A percentile compares a stretch with the other conserved stretches of the same genome.
phyloP scores from a whole-genome alignment of 1,139 yeast species.

The Hyphopichia wangnamkhiaoensis region DNA sequence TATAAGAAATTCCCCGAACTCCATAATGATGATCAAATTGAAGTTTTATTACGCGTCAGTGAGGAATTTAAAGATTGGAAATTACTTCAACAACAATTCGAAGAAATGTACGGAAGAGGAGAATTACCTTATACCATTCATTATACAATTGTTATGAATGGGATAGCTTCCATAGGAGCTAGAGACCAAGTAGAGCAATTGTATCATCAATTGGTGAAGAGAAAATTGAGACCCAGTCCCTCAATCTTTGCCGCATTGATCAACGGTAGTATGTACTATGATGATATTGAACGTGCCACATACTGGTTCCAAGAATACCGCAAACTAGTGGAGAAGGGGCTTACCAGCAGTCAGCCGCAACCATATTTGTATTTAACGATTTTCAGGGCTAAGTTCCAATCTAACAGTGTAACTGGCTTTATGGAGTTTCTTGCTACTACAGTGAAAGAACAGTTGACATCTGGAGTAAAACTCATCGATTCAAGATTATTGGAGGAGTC shows the following conservation, averaged over 20 bases:
- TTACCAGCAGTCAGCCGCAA: constrained; percentile 32
- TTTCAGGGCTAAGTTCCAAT: constrained; percentile 38
- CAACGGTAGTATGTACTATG: constrained; percentile 42
- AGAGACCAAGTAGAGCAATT: constrained; percentile 53
- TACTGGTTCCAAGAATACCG: constrained; percentile 21
- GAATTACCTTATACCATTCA: constrained; percentile 57
- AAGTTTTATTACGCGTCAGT: constrained; percentile 47
- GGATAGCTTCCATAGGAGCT: constrained; percentile 62
- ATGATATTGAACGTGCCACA: constrained; percentile 45
- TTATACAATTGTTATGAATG: constrained; percentile 64
- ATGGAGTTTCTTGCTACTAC: constrained; percentile 43
- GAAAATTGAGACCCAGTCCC: constrained; percentile 51
- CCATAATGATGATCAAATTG: constrained; percentile 43
- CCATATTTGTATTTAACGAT: constrained; percentile 41
- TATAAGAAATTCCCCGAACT: constrained; percentile 25
- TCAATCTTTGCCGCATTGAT: constrained; percentile 52
- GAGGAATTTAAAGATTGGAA: constrained; percentile 60
- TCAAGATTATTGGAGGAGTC: constrained; percentile 15
- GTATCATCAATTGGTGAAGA: constrained; percentile 45
- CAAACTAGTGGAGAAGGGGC: constrained; percentile 11
- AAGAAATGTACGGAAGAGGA: constrained; percentile 58
- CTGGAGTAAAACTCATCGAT: constrained; percentile 19
- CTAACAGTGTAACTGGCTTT: constrained; percentile 37
- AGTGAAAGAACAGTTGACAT: constrained; percentile 17
- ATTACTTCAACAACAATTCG: constrained; percentile 61